Evolutionary conservation across 305 asterid genomes (phyloP).

Genomic region (Solanum hybrid): DNA sequence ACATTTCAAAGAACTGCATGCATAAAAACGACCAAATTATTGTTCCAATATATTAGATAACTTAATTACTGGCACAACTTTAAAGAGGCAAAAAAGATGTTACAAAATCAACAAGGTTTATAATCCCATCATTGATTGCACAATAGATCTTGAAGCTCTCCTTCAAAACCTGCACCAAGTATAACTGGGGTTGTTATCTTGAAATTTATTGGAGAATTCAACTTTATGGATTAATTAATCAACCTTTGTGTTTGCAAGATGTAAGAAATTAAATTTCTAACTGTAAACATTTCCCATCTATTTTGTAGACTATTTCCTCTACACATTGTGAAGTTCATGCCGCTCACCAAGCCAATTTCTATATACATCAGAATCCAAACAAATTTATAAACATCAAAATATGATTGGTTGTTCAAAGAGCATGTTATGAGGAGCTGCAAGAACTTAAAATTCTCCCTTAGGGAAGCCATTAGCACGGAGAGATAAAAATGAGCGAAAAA

Average conservation of each 20-base stretch:
- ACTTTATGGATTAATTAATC: not conserved
- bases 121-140: slow-evolving; percentile 81
- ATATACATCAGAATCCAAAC: not conserved
- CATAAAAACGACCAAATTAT: slow-evolving; percentile 1
- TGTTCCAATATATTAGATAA: not conserved
- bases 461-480: not conserved
- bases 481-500: not conserved
- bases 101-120: slow-evolving; percentile 81
- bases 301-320: not conserved
- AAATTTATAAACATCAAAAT: not conserved
- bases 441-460: not conserved
- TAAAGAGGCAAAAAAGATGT: not conserved
- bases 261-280: not conserved
- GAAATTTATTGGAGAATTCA: not conserved
- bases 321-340: not conserved
- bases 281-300: not conserved
- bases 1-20: slow-evolving; percentile 85
- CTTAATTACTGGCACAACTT: not conserved
- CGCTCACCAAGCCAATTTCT: not conserved
- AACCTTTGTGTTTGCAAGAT: not conserved
- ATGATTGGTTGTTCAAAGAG: not conserved
- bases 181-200: not conserved
- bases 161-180: slow-evolving; percentile 52
- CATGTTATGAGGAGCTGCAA: not conserved
- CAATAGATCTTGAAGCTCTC: slow-evolving; percentile 91